Conservation (phyloP, 805 yeast genomes). For the Lipomyces sp. region DNA sequence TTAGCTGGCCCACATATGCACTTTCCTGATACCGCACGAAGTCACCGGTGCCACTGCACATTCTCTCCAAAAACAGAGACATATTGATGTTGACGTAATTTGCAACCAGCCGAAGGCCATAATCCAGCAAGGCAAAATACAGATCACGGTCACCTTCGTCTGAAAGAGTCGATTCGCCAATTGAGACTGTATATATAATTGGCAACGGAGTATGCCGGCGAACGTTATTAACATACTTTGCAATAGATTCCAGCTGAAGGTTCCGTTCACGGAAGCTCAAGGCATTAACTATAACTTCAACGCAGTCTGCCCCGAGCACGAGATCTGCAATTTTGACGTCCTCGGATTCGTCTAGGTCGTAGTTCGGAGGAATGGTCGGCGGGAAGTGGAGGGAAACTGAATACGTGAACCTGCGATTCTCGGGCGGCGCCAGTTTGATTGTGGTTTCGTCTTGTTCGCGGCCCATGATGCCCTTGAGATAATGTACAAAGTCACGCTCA, state of each 20-base stretch:
- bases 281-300: conserved; percentile 76
- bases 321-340: conserved; percentile 52
- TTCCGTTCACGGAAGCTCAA: conserved; percentile 49
- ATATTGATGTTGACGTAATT: conserved; percentile 12
- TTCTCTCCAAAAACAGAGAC: not conserved
- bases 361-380: conserved; percentile 61
- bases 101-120: conserved; percentile 64
- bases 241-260: conserved; percentile 49
- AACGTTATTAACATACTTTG: conserved; percentile 65
- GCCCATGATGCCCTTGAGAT: conserved; percentile 1
- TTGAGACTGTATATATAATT: conserved; percentile 70
- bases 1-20: conserved; percentile 42
- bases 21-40: not conserved
- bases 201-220: conserved; percentile 67
- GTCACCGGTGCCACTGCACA: not conserved
- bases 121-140: conserved; percentile 56
- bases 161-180: conserved; percentile 35
- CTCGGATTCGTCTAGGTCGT: conserved; percentile 48
- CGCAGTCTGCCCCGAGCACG: conserved; percentile 68
- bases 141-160: conserved; percentile 31
- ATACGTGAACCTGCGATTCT: conserved; percentile 11
- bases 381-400: conserved; percentile 49
- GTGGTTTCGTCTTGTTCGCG: conserved; percentile 7
- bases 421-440: conserved; percentile 8
- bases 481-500: conserved; percentile 13